Evolutionary conservation across 495 filamentous ascomycete genomes (phyloP), one percentile per base, ranked within the genome.

Genomic region (Lepraria neglecta): DNA sequence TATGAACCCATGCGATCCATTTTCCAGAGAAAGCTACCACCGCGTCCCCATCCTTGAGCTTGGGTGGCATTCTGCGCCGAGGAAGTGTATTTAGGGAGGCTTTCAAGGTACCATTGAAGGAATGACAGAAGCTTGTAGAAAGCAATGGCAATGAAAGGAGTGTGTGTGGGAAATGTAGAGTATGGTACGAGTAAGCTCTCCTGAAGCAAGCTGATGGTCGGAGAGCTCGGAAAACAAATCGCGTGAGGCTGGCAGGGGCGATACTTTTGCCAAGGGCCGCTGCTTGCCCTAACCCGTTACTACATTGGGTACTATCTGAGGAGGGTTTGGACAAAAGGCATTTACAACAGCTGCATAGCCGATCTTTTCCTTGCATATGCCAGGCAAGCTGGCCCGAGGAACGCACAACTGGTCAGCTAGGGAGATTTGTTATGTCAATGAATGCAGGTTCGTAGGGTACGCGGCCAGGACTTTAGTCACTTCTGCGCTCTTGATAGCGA

Each of bases 1-100:
- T 97, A 76, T 99, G 95, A 50, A 84, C 70, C 84, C 87, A 94
- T 27, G 91, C 86, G 59, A 99, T 77, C 91, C 91, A 97, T 81
- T 88, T 88, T 66, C 90, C 95, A 67, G 90, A 91, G 54, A 97
- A 69, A 60, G 88, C 78, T 65, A 87, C 80, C 58, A 97, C 83
- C 55, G 89, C 83, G 69, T 91, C 87, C 73, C 91, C 91, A 66
- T 97, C 91, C 78, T 92, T 96, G 74, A 86, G 87, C 77, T 85
- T 91, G 68, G 89, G 85, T 69, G 85, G 82, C 88, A 90, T 91
- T 50, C 1, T 30, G 10, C 51, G 28, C 51, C 51, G 19, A 33
- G 31, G 27, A 14, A 30, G 1, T 9, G 59, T 40, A 27, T 28
- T 31, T 40, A 53, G 19, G 4, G 11, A 3, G 28, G 6, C 28